These are phyloP conservation scores for Pecoramyces ruminantium DNA, from an alignment of 192 early-diverging fungal species.

Conservation along the genomic window DNA sequence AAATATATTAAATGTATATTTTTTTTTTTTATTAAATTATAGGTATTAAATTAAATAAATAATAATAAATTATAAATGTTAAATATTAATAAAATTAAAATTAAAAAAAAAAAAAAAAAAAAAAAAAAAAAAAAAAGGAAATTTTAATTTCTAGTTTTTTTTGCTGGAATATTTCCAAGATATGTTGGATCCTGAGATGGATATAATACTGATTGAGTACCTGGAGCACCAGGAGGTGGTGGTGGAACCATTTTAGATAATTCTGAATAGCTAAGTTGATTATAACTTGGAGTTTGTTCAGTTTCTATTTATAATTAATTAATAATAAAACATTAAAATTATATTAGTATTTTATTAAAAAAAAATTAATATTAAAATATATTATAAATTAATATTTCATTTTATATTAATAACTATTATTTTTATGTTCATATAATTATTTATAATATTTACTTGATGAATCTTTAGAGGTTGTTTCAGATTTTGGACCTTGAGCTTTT, in stretches of 20 bases:
- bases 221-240: constrained; percentile 11
- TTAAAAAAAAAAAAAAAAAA: not conserved
- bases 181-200: constrained; percentile 12
- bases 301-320: constrained; percentile 4
- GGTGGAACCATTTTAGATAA: constrained; percentile 4
- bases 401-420: too few relatives aligned
- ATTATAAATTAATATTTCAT: too few relatives aligned
- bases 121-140: too few relatives aligned
- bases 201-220: constrained; percentile 1
- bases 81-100: not conserved
- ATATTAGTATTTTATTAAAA: too few relatives aligned
- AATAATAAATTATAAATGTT: too few relatives aligned
- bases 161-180: constrained; percentile 7
- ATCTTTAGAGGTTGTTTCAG: constrained; percentile 5
- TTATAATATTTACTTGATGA: not conserved
- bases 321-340: too few relatives aligned
- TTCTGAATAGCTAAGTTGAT: not conserved
- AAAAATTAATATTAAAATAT: too few relatives aligned
- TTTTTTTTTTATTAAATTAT: too few relatives aligned
- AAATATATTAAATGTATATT: too few relatives aligned
- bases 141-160: constrained; percentile 7
- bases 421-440: too few relatives aligned
- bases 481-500: constrained; percentile 46
- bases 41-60: too few relatives aligned
- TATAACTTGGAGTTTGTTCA: constrained; percentile 9